Evolutionary conservation across 345 rosid genomes (phyloP).

Genomic region (Anastatica hierochuntica): DNA sequence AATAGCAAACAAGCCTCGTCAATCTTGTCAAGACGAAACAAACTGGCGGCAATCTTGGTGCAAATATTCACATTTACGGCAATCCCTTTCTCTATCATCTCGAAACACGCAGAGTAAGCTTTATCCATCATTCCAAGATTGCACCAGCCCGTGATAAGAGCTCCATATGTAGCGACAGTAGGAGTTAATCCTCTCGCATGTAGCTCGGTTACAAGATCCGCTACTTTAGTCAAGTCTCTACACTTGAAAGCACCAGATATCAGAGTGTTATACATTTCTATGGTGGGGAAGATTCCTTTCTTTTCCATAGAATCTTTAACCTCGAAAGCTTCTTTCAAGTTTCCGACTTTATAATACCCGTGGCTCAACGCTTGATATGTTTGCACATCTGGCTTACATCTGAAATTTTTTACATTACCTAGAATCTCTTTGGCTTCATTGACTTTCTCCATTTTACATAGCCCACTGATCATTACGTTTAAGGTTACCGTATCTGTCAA

Average conservation of each 20-base stretch:
- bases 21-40: slow-evolving; percentile 42
- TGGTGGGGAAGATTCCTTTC: slow-evolving; percentile 36
- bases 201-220: slow-evolving; percentile 43
- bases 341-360: slow-evolving; percentile 68
- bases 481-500: slow-evolving; percentile 40
- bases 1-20: slow-evolving; percentile 60
- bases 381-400: slow-evolving; percentile 55
- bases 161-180: slow-evolving; percentile 47
- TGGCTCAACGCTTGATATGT: slow-evolving; percentile 61
- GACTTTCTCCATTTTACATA: slow-evolving; percentile 61
- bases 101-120: slow-evolving; percentile 44
- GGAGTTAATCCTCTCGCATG: slow-evolving; percentile 32
- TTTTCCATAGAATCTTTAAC: slow-evolving; percentile 43
- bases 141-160: slow-evolving; percentile 60
- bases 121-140: slow-evolving; percentile 50
- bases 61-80: slow-evolving; percentile 44
- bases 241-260: slow-evolving; percentile 44
- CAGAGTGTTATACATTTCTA: slow-evolving; percentile 61
- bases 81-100: slow-evolving; percentile 56
- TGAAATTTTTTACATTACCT: slow-evolving; percentile 40
- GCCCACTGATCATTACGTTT: slow-evolving; percentile 68
- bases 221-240: slow-evolving; percentile 29
- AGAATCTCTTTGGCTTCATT: slow-evolving; percentile 57
- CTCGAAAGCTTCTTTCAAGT: slow-evolving; percentile 49
- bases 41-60: slow-evolving; percentile 56